Evolutionary conservation across 805 yeast genomes (phyloP).

Genomic region (Candida maris): DNA sequence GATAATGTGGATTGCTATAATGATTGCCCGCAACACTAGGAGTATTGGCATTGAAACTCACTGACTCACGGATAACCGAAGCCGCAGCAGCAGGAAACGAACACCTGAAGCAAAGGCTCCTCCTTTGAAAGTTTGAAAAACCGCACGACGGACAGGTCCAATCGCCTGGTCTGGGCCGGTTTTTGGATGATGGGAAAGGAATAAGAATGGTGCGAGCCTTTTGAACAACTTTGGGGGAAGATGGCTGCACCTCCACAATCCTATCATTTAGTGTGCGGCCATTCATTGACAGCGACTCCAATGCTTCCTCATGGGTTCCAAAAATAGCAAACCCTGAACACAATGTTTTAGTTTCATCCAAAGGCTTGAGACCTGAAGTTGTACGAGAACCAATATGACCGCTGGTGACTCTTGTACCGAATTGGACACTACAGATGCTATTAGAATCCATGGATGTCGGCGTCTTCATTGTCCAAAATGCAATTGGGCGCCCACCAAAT

Average conservation of each 20-base stretch:
- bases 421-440: slow-evolving; percentile 2
- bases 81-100: slow-evolving; percentile 81
- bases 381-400: not conserved
- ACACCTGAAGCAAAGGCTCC: slow-evolving; percentile 92
- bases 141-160: slow-evolving; percentile 99
- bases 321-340: slow-evolving; percentile 83
- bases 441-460: slow-evolving; percentile 29
- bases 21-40: slow-evolving; percentile 2
- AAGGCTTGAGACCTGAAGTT: slow-evolving; percentile 19
- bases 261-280: slow-evolving; percentile 72
- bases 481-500: slow-evolving; percentile 79
- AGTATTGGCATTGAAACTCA: slow-evolving; percentile 30
- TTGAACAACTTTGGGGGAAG: slow-evolving; percentile 72
- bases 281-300: slow-evolving; percentile 71
- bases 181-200: slow-evolving; percentile 80
- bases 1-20: slow-evolving; percentile 10
- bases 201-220: slow-evolving; percentile 76
- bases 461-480: slow-evolving; percentile 83
- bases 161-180: slow-evolving; percentile 93
- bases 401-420: no score
- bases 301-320: slow-evolving; percentile 80
- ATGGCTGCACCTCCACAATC: slow-evolving; percentile 82
- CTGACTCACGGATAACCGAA: slow-evolving; percentile 63
- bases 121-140: slow-evolving; percentile 87
- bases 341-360: slow-evolving; percentile 39